Base-by-base conservation (phyloP, 2,329 filamentous ascomycete genomes). In the Diaporthe caulivora region DNA sequence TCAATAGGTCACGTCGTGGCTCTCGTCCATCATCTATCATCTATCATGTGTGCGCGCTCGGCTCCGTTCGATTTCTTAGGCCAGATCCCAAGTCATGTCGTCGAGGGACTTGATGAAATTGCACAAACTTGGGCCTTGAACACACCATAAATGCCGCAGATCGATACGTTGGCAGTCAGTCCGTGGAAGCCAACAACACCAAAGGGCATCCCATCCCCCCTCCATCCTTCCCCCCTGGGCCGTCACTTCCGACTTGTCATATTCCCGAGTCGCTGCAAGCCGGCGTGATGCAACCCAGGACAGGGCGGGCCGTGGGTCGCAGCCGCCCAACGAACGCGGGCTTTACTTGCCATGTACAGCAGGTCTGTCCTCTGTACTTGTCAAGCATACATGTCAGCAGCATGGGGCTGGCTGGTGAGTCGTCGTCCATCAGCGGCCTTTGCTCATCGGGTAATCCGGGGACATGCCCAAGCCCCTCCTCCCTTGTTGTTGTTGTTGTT, bases 231-330 rank as follows among this genome's bases (percentile, higher is more conserved):
- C 31, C 26, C 26, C 29, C 42, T 49, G 26, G 11, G 29, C 44
- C 29, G 29, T 65, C 62, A 65, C n/a, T 65, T 65, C 29, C 62
- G 62, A 65, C 62, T 40, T 37, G 62, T 65, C 62, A 65, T 34
- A 17, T 65, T 51, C 62, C 29, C 62, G 44, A 65, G 42, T 11
- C 29, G 62, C 62, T 51, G 44, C 37, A 44, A 65, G 44, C 62
- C 62, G 44, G 44, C 44, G 44, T 37, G 62, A 51, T 65, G 60
- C 60, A 51, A 65, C 60, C 44, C 60, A 65, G 21, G 8, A 34
- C 60, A 64, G 18, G 60, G 60, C 40, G 54, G 54, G 54, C 54
- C 54, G 31, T 34, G 31, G 18, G 42, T 51, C 4, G 47, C 42
- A 44, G 60, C 42, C 60, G 42, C 26, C 42, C 44, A 62, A 26